These are phyloP conservation scores for Sordariomycetes sp. DNA, from an alignment of 2,329 filamentous ascomycete species.

Conservation along the genomic window DNA sequence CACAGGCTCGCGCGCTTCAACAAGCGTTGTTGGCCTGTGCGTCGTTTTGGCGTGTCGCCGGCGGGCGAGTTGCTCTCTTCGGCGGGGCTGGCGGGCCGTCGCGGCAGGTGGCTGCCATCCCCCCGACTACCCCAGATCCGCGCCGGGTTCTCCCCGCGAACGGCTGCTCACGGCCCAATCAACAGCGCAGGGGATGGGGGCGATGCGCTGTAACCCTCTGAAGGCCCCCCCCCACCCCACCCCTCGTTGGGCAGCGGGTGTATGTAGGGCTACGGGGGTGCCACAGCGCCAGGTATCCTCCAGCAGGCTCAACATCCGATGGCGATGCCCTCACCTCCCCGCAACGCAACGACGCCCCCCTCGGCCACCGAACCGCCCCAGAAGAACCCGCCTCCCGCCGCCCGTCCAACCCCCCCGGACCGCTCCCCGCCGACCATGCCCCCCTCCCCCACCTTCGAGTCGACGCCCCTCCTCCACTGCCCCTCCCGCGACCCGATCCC, in stretches of 20 bases:
- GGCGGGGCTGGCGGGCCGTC: too few species aligned
- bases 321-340: background rate
- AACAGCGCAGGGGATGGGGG: too few species aligned
- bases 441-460: conserved; percentile 2
- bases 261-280: background rate
- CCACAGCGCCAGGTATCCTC: background rate
- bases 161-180: too few species aligned
- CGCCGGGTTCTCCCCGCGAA: too few species aligned
- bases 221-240: too few species aligned
- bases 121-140: too few species aligned
- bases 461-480: conserved; percentile 3
- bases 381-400: background rate
- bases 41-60: too few species aligned
- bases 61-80: too few species aligned
- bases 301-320: background rate
- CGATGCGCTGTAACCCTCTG: background rate
- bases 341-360: background rate
- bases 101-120: too few species aligned
- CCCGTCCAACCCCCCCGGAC: background rate
- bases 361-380: background rate
- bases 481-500: conserved; percentile 4
- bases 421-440: background rate
- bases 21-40: too few species aligned
- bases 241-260: background rate
- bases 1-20: too few species aligned